Conservation (phyloP, 129 eudicot species). For the Silybum marianum region DNA sequence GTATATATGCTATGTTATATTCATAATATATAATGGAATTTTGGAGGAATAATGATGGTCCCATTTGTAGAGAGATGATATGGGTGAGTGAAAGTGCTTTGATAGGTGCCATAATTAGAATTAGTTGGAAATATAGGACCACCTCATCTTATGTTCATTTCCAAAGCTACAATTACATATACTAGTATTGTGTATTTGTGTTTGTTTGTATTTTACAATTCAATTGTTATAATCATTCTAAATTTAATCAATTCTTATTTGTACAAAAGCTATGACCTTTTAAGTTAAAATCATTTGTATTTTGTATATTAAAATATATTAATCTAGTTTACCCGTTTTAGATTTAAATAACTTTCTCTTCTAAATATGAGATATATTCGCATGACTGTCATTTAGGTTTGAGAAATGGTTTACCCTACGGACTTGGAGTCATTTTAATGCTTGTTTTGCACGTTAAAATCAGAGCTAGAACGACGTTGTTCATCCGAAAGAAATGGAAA, state of each 20-base stretch:
- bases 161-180: conserved; percentile 13
- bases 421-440: background rate
- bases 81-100: conserved; percentile 18
- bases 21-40: background rate
- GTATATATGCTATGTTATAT: too few species aligned
- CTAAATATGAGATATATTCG: background rate
- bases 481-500: background rate
- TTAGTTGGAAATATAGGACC: conserved; percentile 29
- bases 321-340: background rate
- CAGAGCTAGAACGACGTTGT: background rate
- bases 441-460: background rate
- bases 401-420: background rate
- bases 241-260: background rate
- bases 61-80: conserved; percentile 26
- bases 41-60: conserved; percentile 22
- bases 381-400: too few species aligned
- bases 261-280: background rate
- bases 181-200: background rate
- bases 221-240: background rate
- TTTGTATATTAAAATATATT: background rate
- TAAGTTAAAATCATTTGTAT: background rate
- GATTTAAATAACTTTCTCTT: background rate
- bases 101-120: conserved; percentile 26
- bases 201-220: background rate
- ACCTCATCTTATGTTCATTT: conserved; percentile 31